phyloP scores from a whole-genome alignment of 306 rosid genomes.

The Astragalus glycyphyllos region DNA sequence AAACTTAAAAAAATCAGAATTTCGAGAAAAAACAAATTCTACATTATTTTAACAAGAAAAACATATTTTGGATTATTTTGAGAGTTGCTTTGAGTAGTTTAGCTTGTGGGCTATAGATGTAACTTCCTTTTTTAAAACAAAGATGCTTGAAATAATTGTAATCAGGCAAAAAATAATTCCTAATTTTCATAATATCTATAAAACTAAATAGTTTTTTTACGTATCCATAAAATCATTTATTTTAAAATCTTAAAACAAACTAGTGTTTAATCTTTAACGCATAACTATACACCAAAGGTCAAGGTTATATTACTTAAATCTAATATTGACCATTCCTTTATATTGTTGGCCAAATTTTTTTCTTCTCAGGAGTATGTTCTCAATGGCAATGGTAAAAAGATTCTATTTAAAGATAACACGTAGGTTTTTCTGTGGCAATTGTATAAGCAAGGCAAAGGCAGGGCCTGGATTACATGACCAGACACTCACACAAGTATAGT shows the following conservation, averaged over 20 bases:
- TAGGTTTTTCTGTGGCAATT: conserved; percentile 13
- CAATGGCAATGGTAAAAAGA: conserved; percentile 3
- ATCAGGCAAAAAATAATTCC: neutral
- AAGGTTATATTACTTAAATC: neutral
- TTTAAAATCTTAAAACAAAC: neutral
- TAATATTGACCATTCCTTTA: neutral
- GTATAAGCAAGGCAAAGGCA: conserved; percentile 12
- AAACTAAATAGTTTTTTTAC: neutral
- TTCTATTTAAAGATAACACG: conserved; percentile 6
- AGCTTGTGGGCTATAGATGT: neutral
- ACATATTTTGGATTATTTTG: too few species aligned
- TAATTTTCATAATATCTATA: neutral
- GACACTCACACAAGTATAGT: neutral
- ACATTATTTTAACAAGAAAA: too few species aligned
- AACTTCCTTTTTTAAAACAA: neutral
- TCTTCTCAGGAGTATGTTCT: neutral
- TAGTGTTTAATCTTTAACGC: neutral
- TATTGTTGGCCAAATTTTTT: neutral
- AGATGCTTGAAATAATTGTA: neutral
- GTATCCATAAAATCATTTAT: neutral
- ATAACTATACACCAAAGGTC: neutral
- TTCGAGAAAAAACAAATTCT: too few species aligned
- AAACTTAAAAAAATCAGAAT: neutral
- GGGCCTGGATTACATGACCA: neutral
- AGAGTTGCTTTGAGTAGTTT: too few species aligned